These are phyloP conservation scores for Fusarium nygamai DNA, from an alignment of 2,329 filamentous ascomycete genomes.

Conservation along the genomic window DNA sequence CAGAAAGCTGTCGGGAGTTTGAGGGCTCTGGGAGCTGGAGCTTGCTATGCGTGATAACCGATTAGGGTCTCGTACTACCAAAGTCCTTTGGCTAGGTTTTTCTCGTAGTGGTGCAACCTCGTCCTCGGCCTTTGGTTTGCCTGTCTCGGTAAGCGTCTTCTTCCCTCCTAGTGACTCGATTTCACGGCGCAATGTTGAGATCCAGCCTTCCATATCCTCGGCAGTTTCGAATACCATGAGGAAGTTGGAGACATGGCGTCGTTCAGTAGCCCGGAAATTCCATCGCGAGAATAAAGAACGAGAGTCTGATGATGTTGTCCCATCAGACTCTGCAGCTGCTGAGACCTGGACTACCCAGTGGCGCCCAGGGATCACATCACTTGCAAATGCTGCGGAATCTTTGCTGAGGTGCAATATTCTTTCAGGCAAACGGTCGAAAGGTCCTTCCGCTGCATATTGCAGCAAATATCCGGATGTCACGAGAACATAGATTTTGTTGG, in stretches of 20 bases:
- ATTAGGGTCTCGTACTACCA: conserved; percentile 60
- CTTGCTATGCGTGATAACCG: conserved; percentile 52
- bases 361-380: conserved; percentile 80
- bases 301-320: conserved; percentile 58
- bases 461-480: conserved; percentile 77
- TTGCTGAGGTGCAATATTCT: conserved; percentile 77
- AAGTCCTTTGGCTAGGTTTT: conserved; percentile 57
- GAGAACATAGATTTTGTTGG: conserved; percentile 77
- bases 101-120: conserved; percentile 47
- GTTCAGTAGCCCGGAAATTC: conserved; percentile 64
- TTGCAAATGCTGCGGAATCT: conserved; percentile 82
- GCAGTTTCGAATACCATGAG: conserved; percentile 78
- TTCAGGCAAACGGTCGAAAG: conserved; percentile 77
- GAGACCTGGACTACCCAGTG: conserved; percentile 84
- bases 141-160: conserved; percentile 69
- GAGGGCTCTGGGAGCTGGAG: conserved; percentile 29
- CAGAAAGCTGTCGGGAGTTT: conserved; percentile 13
- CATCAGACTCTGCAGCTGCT: conserved; percentile 70
- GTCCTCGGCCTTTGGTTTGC: conserved; percentile 58
- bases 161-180: conserved; percentile 77
- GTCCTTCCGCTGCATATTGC: conserved; percentile 77
- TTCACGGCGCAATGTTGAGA: conserved; percentile 72
- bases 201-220: conserved; percentile 81
- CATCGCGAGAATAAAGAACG: conserved; percentile 74
- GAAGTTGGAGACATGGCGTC: conserved; percentile 69